phyloP scores from a whole-genome alignment of 2,329 filamentous ascomycete genomes.

The Botrytis hyacinthi region DNA sequence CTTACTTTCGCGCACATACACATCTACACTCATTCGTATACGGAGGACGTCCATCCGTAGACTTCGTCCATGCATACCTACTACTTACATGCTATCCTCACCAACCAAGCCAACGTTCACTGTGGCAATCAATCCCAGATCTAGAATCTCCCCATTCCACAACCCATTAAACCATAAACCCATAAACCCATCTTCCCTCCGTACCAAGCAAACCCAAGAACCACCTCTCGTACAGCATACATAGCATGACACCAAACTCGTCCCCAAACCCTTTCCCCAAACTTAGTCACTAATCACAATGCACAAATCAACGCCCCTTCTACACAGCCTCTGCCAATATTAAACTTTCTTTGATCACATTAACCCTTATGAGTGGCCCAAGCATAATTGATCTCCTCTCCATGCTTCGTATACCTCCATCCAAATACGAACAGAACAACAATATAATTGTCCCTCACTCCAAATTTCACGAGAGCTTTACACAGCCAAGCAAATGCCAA shows the following conservation, averaged over 20 bases:
- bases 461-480: background rate
- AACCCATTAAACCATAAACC: background rate
- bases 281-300: background rate
- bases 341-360: background rate
- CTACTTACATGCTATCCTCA: background rate
- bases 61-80: background rate
- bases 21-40: background rate
- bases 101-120: background rate
- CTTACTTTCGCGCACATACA: background rate
- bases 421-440: background rate
- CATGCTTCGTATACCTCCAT: too few relatives aligned
- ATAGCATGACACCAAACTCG: background rate
- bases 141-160: background rate
- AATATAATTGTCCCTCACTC: background rate
- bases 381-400: background rate
- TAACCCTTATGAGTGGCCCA: background rate
- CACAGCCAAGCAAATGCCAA: background rate
- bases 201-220: background rate
- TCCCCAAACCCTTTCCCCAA: too few relatives aligned
- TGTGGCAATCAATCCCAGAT: background rate
- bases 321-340: constrained; percentile 4
- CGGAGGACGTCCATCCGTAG: background rate
- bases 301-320: background rate
- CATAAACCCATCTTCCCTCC: background rate
- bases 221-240: background rate